Conservation (phyloP, 83 land plant genomes). For the Diphasiastrum complanatum region DNA sequence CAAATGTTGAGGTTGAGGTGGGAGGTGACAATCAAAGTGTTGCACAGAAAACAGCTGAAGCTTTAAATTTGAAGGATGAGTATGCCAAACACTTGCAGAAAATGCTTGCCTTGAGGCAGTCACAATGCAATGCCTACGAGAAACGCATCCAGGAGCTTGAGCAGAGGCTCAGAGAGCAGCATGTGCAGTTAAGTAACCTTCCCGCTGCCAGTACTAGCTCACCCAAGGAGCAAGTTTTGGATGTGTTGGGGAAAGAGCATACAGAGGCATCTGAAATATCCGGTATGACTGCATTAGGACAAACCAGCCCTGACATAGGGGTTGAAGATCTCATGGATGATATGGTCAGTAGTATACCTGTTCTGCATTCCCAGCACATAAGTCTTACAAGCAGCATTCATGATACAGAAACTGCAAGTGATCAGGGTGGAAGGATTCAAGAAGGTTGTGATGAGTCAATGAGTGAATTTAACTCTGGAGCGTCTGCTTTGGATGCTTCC, state of each 20-base stretch:
- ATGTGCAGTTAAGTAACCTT: slow-evolving; percentile 37
- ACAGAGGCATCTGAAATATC: slow-evolving; percentile 5
- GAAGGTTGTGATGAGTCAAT: slow-evolving; percentile 76
- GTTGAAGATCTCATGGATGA: slow-evolving; percentile 66
- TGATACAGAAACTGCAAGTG: slow-evolving; percentile 22
- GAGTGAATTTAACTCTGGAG: slow-evolving; percentile 39
- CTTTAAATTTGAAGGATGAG: slow-evolving; percentile 79
- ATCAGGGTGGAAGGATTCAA: slow-evolving; percentile 24
- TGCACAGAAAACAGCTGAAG: slow-evolving; percentile 75
- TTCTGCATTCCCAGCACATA: slow-evolving; percentile 13
- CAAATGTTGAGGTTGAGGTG: slow-evolving; percentile 44
- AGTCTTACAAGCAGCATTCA: slow-evolving; percentile 13
- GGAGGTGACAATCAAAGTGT: slow-evolving; percentile 27
- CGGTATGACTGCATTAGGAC: slow-evolving; percentile 31
- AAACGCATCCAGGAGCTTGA: slow-evolving; percentile 84
- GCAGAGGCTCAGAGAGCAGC: slow-evolving; percentile 62
- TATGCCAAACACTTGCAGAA: slow-evolving; percentile 60
- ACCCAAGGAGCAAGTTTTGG: no score
- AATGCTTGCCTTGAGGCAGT: slow-evolving; percentile 48
- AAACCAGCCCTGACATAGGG: slow-evolving; percentile 19
- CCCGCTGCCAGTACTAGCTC: slow-evolving; percentile 23
- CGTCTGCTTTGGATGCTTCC: slow-evolving; percentile 37
- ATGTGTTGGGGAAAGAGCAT: neutral
- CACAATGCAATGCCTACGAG: slow-evolving; percentile 68
- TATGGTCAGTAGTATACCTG: slow-evolving; percentile 42